phyloP scores from a whole-genome alignment of 306 rosid genomes.

The apple (Malus domestica) region DNA sequence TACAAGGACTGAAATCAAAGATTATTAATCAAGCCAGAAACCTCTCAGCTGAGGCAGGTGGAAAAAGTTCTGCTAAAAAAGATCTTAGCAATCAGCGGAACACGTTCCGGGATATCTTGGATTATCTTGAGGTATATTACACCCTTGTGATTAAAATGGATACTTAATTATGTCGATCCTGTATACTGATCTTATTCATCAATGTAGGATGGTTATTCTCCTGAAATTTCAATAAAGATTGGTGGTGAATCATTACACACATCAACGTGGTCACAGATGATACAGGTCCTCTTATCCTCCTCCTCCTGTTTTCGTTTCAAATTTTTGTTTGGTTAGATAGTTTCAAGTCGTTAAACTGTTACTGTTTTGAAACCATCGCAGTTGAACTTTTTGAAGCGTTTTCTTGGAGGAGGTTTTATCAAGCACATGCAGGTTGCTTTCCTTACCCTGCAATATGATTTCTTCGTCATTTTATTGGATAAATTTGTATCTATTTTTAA shows the following conservation, averaged over 20 bases:
- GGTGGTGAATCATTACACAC: conserved; percentile 68
- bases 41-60: conserved; percentile 86
- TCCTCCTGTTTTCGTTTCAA: not conserved
- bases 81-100: conserved; percentile 85
- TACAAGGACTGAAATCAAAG: conserved; percentile 78
- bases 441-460: not conserved
- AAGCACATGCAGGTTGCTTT: conserved; percentile 89
- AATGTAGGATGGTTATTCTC: conserved; percentile 56
- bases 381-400: conserved; percentile 78
- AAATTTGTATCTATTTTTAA: not conserved
- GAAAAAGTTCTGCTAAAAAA: conserved; percentile 80
- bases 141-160: not conserved
- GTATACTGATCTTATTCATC: conserved; percentile 21
- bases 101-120: conserved; percentile 68
- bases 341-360: not conserved
- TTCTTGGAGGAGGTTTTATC: conserved; percentile 85
- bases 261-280: conserved; percentile 70
- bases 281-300: conserved; percentile 48
- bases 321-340: not conserved
- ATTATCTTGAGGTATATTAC: conserved; percentile 63
- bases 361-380: conserved; percentile 19
- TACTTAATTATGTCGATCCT: not conserved
- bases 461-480: not conserved
- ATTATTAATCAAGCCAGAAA: conserved; percentile 66
- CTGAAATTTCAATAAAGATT: conserved; percentile 71